phyloP scores from a whole-genome alignment of 345 rosid species.

The Boechera divaricarpa region DNA sequence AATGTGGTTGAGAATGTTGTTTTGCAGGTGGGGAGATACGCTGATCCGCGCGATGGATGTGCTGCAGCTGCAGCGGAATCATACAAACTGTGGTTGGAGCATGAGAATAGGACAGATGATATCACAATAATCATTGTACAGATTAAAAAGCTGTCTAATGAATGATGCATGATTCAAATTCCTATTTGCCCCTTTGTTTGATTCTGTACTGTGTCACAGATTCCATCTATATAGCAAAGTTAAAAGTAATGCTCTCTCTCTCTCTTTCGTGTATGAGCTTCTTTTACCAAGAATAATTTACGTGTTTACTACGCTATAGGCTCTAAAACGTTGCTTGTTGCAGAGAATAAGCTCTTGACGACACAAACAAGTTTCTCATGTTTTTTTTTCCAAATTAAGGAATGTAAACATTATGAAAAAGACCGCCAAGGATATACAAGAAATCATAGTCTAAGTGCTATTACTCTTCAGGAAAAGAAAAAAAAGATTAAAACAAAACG shows the following conservation, averaged over 20 bases:
- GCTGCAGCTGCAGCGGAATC: conserved; percentile 91
- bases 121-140: conserved; percentile 91
- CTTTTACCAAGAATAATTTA: conserved; percentile 16
- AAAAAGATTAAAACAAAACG: background rate
- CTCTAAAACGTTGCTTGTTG: conserved; percentile 14
- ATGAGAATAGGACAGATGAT: conserved; percentile 95
- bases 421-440: background rate
- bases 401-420: background rate
- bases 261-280: conserved; percentile 22
- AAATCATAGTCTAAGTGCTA: background rate
- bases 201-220: conserved; percentile 27
- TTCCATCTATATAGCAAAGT: conserved; percentile 36
- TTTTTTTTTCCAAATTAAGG: background rate
- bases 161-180: conserved; percentile 55
- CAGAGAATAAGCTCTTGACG: conserved; percentile 1
- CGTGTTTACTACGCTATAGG: conserved; percentile 10
- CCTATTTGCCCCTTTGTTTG: conserved; percentile 23
- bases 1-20: conserved; percentile 30
- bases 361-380: background rate
- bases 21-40: conserved; percentile 67
- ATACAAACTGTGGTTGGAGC: conserved; percentile 85
- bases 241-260: conserved; percentile 26
- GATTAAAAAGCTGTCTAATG: conserved; percentile 68
- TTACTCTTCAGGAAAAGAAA: background rate
- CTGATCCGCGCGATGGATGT: conserved; percentile 94